phyloP scores from a whole-genome alignment of 2,329 filamentous ascomycete genomes.

The Aspergillus felis region DNA sequence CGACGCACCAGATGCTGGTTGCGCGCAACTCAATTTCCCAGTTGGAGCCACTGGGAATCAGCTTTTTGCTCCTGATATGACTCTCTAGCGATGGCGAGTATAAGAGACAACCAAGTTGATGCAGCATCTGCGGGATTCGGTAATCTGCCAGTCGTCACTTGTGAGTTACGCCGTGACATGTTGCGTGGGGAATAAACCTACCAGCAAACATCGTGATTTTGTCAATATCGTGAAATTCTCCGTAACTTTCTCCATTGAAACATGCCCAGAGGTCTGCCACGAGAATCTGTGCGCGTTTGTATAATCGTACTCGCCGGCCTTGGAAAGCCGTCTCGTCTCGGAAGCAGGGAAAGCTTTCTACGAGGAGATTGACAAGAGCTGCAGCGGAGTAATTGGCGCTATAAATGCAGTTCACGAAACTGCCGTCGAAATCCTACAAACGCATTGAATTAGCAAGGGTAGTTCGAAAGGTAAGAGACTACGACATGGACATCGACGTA shows the following conservation, averaged over 20 bases:
- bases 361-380: slow-evolving; percentile 78
- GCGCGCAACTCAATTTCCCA: slow-evolving; percentile 89
- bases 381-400: slow-evolving; percentile 76
- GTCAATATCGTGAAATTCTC: slow-evolving; percentile 83
- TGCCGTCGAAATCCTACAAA: slow-evolving; percentile 67
- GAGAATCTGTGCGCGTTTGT: slow-evolving; percentile 94
- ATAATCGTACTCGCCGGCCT: slow-evolving; percentile 70
- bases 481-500: slow-evolving; percentile 35
- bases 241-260: slow-evolving; percentile 76
- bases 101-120: slow-evolving; percentile 73
- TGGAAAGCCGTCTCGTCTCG: slow-evolving; percentile 75
- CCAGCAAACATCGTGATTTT: slow-evolving; percentile 96
- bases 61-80: slow-evolving; percentile 61
- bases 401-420: slow-evolving; percentile 68
- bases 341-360: slow-evolving; percentile 79
- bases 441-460: slow-evolving; percentile 4
- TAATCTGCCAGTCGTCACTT: slow-evolving; percentile 59
- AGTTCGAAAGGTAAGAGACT: background rate
- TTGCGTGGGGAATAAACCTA: slow-evolving; percentile 20
- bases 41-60: slow-evolving; percentile 65
- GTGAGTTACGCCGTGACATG: background rate
- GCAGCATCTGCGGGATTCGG: slow-evolving; percentile 88
- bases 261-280: slow-evolving; percentile 97
- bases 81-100: slow-evolving; percentile 78
- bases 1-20: slow-evolving; percentile 94